phyloP scores from a whole-genome alignment of 495 filamentous ascomycete species.

The Elaphomyces granulatus region DNA sequence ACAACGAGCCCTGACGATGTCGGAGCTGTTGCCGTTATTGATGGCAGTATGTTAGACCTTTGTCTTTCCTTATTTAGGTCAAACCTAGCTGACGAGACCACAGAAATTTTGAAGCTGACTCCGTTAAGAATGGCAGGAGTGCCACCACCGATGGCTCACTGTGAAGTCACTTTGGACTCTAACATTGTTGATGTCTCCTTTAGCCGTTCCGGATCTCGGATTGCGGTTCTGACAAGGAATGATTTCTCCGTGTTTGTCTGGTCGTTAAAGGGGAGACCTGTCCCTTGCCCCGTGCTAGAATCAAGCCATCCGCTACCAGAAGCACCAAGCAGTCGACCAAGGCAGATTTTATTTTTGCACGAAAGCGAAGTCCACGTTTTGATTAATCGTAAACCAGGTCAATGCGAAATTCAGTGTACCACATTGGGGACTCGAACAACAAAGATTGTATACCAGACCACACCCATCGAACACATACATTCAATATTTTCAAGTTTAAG shows the following conservation, averaged over 20 bases:
- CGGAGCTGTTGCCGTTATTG: conserved; percentile 75
- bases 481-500: conserved; percentile 27
- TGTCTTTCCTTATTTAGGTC: neutral
- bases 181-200: conserved; percentile 64
- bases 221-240: conserved; percentile 55
- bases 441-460: conserved; percentile 18
- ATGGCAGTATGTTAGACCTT: conserved; percentile 45
- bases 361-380: conserved; percentile 33
- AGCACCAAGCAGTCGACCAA: conserved; percentile 18
- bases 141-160: conserved; percentile 83
- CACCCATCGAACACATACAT: conserved; percentile 23
- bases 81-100: conserved; percentile 7
- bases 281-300: conserved; percentile 30
- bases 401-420: conserved; percentile 24
- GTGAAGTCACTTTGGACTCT: conserved; percentile 49
- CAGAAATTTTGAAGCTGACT: conserved; percentile 63
- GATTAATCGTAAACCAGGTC: conserved; percentile 20
- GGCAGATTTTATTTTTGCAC: conserved; percentile 30
- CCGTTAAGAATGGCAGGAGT: conserved; percentile 71
- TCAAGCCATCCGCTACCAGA: conserved; percentile 33
- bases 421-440: conserved; percentile 25
- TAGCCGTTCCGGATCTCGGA: conserved; percentile 44
- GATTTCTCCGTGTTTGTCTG: conserved; percentile 52
- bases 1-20: conserved; percentile 57
- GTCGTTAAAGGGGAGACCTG: conserved; percentile 36